Evolutionary conservation across 2,329 filamentous ascomycete genomes (phyloP), one percentile per base, ranked within the genome.

Genomic region (Monosporascus sp.): DNA sequence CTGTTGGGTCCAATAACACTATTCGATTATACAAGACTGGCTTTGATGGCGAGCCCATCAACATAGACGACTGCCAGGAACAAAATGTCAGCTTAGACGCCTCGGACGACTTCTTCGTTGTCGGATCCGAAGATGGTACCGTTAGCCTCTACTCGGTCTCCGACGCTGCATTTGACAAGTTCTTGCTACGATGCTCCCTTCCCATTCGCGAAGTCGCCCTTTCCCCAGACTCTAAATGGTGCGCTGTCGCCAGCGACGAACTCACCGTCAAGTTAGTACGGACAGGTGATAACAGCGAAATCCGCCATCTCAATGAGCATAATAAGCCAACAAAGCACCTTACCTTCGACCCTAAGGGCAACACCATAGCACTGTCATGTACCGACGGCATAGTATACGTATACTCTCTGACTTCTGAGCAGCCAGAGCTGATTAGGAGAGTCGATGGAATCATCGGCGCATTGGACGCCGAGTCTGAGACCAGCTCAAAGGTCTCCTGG

Each of bases 211-310:
- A 97, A 68, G 77, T 99, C 50, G 85, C 89, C 4, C 75, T 99
- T 15, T 92, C 90, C 2, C 81, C 84, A 2, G 89, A 97, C 67
- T 81, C 83, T 0, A 82, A 89, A 63, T 97, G 91, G 92, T 89
- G 87, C 59, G 94, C 94, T 31, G 90, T 97, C 25, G 91, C 92
- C n/a, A 97, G 92, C 77, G 95, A 97, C 69, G 94, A 99, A 70
- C 77, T 96, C 54, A 88, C 87, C 1, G 90, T 97, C 60, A 96
- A 96, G 69, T 75, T 99, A 22, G 90, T 99, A 57, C 88, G 88
- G 63, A 88, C 87, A 35, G 78, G 85, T 47, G 89, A 97, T 66
- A 92, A 87, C 69, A 85, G 79, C 22, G 80, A 84, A 59, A 81
- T 96, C 48, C 84, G 88, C 62, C 87, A 88, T 58, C 79, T 99